A percentile compares a stretch with the other conserved stretches of the same genome.
Conservation (phyloP, 805 yeast species). For the Spathaspora hagerdaliae region DNA sequence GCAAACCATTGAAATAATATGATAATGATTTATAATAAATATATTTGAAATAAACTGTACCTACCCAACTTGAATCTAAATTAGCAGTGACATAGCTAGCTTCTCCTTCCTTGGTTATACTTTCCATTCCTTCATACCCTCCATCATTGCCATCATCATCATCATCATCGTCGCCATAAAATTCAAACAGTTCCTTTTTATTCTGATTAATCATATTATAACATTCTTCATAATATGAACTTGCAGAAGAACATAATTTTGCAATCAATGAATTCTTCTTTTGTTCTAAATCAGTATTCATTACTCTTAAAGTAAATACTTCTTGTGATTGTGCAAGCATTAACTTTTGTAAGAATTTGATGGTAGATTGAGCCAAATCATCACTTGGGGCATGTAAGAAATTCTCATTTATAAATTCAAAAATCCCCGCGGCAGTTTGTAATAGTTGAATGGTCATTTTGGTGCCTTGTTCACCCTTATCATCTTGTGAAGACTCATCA, state of each 20-base stretch:
- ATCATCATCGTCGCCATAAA: constrained; percentile 16
- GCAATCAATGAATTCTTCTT: constrained; percentile 68
- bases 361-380: constrained; percentile 69
- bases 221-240: constrained; percentile 52
- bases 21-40: constrained; percentile 58
- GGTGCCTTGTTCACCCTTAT: constrained; percentile 35
- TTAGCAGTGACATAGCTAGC: constrained; percentile 19
- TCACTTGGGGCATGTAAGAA: constrained; percentile 85
- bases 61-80: constrained; percentile 46
- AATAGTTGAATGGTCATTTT: constrained; percentile 59
- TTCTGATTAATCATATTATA: constrained; percentile 35
- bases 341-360: constrained; percentile 57
- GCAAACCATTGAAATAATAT: constrained; percentile 54
- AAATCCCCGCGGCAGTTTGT: constrained; percentile 78
- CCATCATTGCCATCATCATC: constrained; percentile 11
- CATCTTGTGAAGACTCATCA: constrained; percentile 17
- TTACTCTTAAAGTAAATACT: constrained; percentile 60
- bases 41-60: constrained; percentile 48
- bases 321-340: constrained; percentile 91
- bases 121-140: constrained; percentile 3
- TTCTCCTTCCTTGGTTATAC: constrained; percentile 2
- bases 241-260: constrained; percentile 64
- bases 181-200: constrained; percentile 7
- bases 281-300: constrained; percentile 47
- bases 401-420: constrained; percentile 66